These are phyloP conservation scores for Yamadazyma sp. DNA, from an alignment of 805 yeast genomes.

Conservation along the genomic window DNA sequence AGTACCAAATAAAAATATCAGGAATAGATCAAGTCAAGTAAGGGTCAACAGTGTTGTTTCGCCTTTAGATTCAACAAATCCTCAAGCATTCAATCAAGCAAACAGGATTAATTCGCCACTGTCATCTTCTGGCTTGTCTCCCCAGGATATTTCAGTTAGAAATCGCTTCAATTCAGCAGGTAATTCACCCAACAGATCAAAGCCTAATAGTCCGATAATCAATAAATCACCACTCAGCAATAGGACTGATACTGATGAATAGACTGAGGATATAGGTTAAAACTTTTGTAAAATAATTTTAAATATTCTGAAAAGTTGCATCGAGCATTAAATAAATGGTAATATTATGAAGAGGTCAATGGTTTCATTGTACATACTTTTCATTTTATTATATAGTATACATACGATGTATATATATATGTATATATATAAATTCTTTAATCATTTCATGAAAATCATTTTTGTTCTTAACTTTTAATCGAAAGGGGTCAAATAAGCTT, in stretches of 20 bases:
- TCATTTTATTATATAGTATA: no score
- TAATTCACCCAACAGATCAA: constrained; percentile 10
- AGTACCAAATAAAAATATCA: not conserved
- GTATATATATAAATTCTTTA: not conserved
- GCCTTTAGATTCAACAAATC: not conserved
- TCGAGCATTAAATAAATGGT: not conserved
- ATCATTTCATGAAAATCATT: not conserved
- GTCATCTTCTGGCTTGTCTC: constrained; percentile 8
- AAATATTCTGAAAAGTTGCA: not conserved
- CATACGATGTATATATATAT: not conserved
- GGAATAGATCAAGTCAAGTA: not conserved
- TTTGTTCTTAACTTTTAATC: constrained; percentile 40
- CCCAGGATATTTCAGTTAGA: constrained; percentile 1
- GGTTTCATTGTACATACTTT: constrained; percentile 1
- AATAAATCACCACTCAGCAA: constrained; percentile 16
- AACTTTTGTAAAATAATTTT: not conserved
- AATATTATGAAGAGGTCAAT: not conserved
- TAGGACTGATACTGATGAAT: constrained; percentile 8
- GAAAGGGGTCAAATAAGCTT: constrained; percentile 87
- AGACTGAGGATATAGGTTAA: not conserved
- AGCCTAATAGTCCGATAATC: constrained; percentile 17
- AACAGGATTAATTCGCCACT: constrained; percentile 5
- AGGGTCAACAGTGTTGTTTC: constrained; percentile 2
- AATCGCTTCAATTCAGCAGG: constrained; percentile 1
- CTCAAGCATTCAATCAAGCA: not conserved